A percentile compares a stretch with the other conserved stretches of the same genome.
phyloP scores from a whole-genome alignment of 306 rosid species.

The Betula pendula region DNA sequence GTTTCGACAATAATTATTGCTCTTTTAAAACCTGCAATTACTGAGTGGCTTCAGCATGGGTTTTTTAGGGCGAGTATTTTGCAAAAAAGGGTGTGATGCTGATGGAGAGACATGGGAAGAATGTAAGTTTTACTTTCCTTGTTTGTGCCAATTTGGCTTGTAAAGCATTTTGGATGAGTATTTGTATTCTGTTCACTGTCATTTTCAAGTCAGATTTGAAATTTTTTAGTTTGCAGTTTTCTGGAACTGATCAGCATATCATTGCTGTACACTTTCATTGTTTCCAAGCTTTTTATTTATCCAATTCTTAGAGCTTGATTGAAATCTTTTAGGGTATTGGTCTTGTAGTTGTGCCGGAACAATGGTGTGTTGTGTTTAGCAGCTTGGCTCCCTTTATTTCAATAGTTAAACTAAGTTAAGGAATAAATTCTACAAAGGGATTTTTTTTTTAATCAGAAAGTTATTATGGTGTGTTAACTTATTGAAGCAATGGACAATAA shows the following conservation, averaged over 20 bases:
- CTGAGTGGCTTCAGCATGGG: conserved; percentile 13
- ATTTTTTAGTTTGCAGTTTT: not conserved
- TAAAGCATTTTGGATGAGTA: not conserved
- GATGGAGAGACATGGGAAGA: conserved; percentile 82
- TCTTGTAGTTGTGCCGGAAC: not conserved
- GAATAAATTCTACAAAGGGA: not conserved
- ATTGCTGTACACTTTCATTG: not conserved
- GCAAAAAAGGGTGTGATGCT: conserved; percentile 86
- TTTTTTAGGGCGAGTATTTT: conserved; percentile 82
- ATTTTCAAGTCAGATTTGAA: not conserved
- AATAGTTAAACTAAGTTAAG: not conserved
- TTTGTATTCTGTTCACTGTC: not conserved
- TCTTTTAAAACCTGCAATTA: not conserved
- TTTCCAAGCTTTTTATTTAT: not conserved
- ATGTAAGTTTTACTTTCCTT: conserved; percentile 51
- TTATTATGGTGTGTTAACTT: not conserved
- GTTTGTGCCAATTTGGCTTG: not conserved
- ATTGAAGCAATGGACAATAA: not conserved
- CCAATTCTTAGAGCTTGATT: not conserved
- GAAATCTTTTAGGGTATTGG: not conserved
- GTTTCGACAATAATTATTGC: not conserved
- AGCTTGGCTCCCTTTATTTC: not conserved
- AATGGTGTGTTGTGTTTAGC: not conserved
- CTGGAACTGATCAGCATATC: not conserved
- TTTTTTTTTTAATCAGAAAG: not conserved